Evolutionary conservation across 352 stramenopile genomes (phyloP).

Genomic region (Pythium coloratum): DNA sequence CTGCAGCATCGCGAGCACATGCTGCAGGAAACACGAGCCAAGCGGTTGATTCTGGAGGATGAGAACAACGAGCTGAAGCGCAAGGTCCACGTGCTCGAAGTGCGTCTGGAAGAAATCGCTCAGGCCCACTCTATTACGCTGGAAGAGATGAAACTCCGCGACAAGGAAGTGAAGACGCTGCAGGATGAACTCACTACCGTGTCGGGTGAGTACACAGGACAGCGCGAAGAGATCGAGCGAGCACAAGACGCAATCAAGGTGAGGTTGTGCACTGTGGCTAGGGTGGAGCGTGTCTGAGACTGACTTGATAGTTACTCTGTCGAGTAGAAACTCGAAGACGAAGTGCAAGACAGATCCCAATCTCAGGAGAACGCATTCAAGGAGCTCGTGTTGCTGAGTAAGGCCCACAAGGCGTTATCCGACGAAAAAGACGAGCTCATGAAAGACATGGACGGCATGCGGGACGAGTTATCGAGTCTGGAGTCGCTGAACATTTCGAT

Average conservation of each 20-base stretch:
- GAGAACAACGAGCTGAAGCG: constrained; percentile 76
- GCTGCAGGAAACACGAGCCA: constrained; percentile 61
- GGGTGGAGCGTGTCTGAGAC: not conserved
- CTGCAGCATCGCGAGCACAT: constrained; percentile 71
- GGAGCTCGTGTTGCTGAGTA: constrained; percentile 75
- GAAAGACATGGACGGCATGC: constrained; percentile 45
- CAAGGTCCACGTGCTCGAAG: constrained; percentile 78
- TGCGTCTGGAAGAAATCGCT: constrained; percentile 72
- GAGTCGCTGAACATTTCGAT: constrained; percentile 63
- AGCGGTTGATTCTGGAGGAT: constrained; percentile 59
- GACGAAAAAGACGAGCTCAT: constrained; percentile 61
- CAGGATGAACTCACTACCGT: constrained; percentile 67
- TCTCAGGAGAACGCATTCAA: constrained; percentile 75
- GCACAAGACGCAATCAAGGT: constrained; percentile 59
- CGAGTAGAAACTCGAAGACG: constrained; percentile 52
- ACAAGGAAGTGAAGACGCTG: constrained; percentile 54
- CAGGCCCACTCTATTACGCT: constrained; percentile 55
- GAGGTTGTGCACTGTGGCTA: not conserved
- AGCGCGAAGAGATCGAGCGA: constrained; percentile 57
- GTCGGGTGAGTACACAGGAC: constrained; percentile 64
- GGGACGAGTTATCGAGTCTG: constrained; percentile 49
- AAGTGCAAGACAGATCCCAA: constrained; percentile 54
- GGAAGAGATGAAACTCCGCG: constrained; percentile 63
- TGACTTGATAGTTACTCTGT: not conserved
- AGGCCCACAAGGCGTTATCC: constrained; percentile 68